Percentiles rank a stretch among this genome's conserved stretches.
Conservation (phyloP, 202 grass and related monocot species). For the Zoysia matrella region DNA sequence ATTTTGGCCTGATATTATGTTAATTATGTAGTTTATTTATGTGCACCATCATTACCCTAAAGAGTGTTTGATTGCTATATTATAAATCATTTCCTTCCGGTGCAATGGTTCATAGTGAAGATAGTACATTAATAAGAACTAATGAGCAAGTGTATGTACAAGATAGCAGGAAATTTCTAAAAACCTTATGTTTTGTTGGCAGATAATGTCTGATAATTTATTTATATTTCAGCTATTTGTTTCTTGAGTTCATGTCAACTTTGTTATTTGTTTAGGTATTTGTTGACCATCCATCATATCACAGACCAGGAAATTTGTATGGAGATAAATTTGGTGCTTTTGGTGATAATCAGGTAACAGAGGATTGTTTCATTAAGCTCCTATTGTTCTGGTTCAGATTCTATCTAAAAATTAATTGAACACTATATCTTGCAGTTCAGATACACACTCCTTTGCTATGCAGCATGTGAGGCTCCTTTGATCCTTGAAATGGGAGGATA, state of each 20-base stretch:
- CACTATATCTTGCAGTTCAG: slow-evolving; percentile 82
- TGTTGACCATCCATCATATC: slow-evolving; percentile 86
- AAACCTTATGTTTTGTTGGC: neutral
- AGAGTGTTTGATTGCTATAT: slow-evolving; percentile 2
- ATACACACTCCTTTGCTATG: slow-evolving; percentile 81
- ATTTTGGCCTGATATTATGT: neutral
- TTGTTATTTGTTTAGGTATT: slow-evolving; percentile 64
- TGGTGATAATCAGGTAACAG: slow-evolving; percentile 89
- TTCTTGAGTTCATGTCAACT: slow-evolving; percentile 28
- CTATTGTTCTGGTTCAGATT: slow-evolving; percentile 29
- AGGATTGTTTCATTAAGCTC: slow-evolving; percentile 32
- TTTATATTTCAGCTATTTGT: neutral
- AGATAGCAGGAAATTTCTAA: neutral
- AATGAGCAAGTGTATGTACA: slow-evolving; percentile 11
- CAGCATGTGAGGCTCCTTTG: slow-evolving; percentile 93
- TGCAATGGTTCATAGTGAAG: slow-evolving; percentile 11
- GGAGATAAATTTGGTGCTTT: slow-evolving; percentile 87
- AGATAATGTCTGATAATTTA: slow-evolving; percentile 20
- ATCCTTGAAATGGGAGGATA: slow-evolving; percentile 95
- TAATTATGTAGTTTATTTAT: slow-evolving; percentile 17
- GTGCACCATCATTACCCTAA: neutral
- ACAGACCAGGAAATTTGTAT: slow-evolving; percentile 91
- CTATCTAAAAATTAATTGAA: slow-evolving; percentile 12
- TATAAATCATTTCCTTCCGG: neutral
- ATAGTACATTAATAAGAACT: neutral